Base-by-base conservation (phyloP, 202 grass and related monocot genomes). In the Schoenoplectus tabernaemontani region DNA sequence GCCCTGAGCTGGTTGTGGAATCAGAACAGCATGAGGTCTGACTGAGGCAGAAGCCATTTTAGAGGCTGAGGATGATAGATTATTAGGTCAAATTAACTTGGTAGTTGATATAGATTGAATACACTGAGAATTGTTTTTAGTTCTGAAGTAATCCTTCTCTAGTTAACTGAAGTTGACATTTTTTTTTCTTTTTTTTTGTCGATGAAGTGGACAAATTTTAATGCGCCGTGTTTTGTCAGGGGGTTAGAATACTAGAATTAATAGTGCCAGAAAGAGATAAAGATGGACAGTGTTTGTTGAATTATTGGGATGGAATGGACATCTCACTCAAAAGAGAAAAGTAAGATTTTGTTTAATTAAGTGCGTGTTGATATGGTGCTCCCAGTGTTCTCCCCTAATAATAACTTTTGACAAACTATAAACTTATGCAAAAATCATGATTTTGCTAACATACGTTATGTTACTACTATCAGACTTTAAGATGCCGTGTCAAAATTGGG, bases 1-100 rank as follows among this genome's bases (percentile, higher is more conserved):
- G 30, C 81, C 67, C 63, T 83, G 81, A 16, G 81, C 81, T 76
- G 81, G 81, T n/a, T 76, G 58, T 43, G 81, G 81, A 23, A 83
- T 83, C 50, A 83, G 46, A 16, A 83, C 81, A 37, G 81, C 68
- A 76, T 83, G 81, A 59, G 81, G 81, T 61, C 32, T 50, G 37
- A 53, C 16, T 57, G 81, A 61, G 51, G 81, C 30, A 26, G 77
- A 64, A 16, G 58, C 58, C 57, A 79, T 63, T 75, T 77, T n/a
- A 6, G 32, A 28, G 26, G 11, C n/a, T 4, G 16, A 39, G 34
- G 42, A n/a, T n/a, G 48, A 51, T 51, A 11, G 36, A 66, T 66
- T 39, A 22, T 38, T 16, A 42, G 34, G 17, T 59, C 69, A 3
- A 41, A 66, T 16, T 41, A 41, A 66, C 6, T 20, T 42, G 36